phyloP scores from a whole-genome alignment of 306 rosid genomes.

The Malus asiatica region DNA sequence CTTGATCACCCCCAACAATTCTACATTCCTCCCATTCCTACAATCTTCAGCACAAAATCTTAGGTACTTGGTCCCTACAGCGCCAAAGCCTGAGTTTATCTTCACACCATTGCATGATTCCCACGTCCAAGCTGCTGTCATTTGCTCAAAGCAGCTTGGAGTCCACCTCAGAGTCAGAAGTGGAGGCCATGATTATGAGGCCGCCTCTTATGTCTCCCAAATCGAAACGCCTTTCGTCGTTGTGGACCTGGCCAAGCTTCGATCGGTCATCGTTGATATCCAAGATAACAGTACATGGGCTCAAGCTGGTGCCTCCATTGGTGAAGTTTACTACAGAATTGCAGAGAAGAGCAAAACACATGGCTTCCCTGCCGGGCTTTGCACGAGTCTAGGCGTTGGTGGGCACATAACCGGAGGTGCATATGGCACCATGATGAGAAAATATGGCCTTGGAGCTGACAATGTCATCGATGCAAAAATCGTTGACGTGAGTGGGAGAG shows the following conservation, averaged over 20 bases:
- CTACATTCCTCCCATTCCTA: slow-evolving; percentile 39
- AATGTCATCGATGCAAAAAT: slow-evolving; percentile 61
- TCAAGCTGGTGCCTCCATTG: slow-evolving; percentile 71
- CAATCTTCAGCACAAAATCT: slow-evolving; percentile 67
- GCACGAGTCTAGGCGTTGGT: slow-evolving; percentile 71
- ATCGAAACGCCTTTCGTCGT: slow-evolving; percentile 13
- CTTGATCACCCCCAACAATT: slow-evolving; percentile 39
- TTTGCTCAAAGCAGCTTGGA: slow-evolving; percentile 44
- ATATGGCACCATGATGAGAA: slow-evolving; percentile 77
- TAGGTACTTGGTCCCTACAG: slow-evolving; percentile 42
- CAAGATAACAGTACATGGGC: slow-evolving; percentile 1
- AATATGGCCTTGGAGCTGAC: slow-evolving; percentile 70
- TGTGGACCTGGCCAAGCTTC: slow-evolving; percentile 13
- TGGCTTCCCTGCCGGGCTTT: slow-evolving; percentile 80
- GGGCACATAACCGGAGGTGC: slow-evolving; percentile 88
- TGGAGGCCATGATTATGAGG: slow-evolving; percentile 30
- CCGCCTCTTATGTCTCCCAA: slow-evolving; percentile 17
- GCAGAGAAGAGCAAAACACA: slow-evolving; percentile 46
- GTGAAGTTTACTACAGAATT: slow-evolving; percentile 70
- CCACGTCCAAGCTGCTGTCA: slow-evolving; percentile 58
- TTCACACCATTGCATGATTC: slow-evolving; percentile 49
- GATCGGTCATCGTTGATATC: slow-evolving; percentile 5
- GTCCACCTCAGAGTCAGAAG: slow-evolving; percentile 43
- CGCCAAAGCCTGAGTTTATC: slow-evolving; percentile 53
- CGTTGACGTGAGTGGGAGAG: slow-evolving; percentile 41